Base-by-base conservation (phyloP, 352 stramenopile genomes). In the Achlya hypogyna region DNA sequence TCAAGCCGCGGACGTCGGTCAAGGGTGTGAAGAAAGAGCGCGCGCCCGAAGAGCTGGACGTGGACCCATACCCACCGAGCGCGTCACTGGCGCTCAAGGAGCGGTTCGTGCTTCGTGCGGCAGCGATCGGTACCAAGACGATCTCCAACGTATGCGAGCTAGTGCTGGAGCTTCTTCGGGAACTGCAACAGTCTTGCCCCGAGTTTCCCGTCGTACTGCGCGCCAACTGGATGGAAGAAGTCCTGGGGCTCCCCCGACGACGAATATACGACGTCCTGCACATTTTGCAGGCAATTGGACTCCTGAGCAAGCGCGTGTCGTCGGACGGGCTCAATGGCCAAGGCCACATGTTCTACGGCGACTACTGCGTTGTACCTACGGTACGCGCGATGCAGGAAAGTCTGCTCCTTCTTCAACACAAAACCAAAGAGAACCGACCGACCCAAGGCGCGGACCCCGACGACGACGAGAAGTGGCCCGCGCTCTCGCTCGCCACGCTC, bases 231-330 rank as follows among this genome's bases (percentile, higher is more conserved):
- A 51, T 64, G 54, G 54, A 64, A 51, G 14, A 35, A n/a, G 31
- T 22, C 5, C 35, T 64, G 3, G 35, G 35, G 1, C 35, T 64
- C 10, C 54, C 54, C 8, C 54, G 54, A 0, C 32, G 54, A 49
- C 20, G 54, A 49, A 64, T 64, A n/a, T 64, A 64, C 40, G 54
- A 64, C 35, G 54, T 64, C 18, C 52, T 64, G 14, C 54, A 64
- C 35, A 64, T 64, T n/a, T 22, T 64, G 25, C 54, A 64, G 22
- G 54, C 54, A 3, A 51, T 64, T 29, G 54, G 54, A 51, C 16
- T 64, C 5, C 10, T 64, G 12, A 23, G 20, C 22, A 64, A 52
- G 47, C 38, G 38, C 38, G 38, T 45, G 2, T 45, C 38, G 38
- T 45, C 38, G 12, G 38, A 45, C 38, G 38, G 38, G 38, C 38